Evolutionary conservation across 352 stramenopile genomes (phyloP).

Genomic region (Phytophthora ohioensis): DNA sequence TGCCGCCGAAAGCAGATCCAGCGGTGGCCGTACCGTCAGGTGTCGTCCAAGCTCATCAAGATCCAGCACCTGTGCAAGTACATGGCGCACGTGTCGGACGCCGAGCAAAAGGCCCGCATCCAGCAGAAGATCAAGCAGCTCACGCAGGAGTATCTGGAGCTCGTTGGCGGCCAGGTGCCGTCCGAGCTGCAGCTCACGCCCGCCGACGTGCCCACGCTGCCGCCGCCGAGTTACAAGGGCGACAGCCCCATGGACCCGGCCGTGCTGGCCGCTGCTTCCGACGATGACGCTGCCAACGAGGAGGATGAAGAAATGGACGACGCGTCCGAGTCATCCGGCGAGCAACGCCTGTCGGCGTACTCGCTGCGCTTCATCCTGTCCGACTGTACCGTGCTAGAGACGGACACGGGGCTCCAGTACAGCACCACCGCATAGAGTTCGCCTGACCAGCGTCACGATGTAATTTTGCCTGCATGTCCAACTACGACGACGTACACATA

Average conservation of each 20-base stretch:
- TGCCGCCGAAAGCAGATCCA: conserved; percentile 84
- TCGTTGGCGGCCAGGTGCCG: conserved; percentile 79
- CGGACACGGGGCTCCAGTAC: conserved; percentile 62
- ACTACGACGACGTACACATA: conserved; percentile 19
- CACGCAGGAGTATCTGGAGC: conserved; percentile 81
- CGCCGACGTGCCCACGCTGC: conserved; percentile 61
- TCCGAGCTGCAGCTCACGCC: conserved; percentile 73
- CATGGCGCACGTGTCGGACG: conserved; percentile 80
- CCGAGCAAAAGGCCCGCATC: conserved; percentile 75
- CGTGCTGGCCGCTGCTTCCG: conserved; percentile 60
- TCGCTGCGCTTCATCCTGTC: conserved; percentile 85
- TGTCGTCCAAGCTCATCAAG: conserved; percentile 88
- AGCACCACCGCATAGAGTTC: conserved; percentile 47
- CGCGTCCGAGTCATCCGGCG: conserved; percentile 20
- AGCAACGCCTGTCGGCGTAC: conserved; percentile 68
- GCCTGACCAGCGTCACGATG: conserved; percentile 15
- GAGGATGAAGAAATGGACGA: conserved; percentile 63
- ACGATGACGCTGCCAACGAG: conserved; percentile 57
- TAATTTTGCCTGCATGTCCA: conserved; percentile 46
- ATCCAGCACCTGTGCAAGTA: conserved; percentile 90
- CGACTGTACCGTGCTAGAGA: conserved; percentile 81
- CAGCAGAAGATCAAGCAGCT: conserved; percentile 84
- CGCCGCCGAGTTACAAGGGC: conserved; percentile 51
- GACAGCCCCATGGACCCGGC: conserved; percentile 59
- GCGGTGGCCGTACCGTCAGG: conserved; percentile 87